phyloP scores from a whole-genome alignment of 225 moss, liverwort and hornwort species.

The Takakia lepidozioides region DNA sequence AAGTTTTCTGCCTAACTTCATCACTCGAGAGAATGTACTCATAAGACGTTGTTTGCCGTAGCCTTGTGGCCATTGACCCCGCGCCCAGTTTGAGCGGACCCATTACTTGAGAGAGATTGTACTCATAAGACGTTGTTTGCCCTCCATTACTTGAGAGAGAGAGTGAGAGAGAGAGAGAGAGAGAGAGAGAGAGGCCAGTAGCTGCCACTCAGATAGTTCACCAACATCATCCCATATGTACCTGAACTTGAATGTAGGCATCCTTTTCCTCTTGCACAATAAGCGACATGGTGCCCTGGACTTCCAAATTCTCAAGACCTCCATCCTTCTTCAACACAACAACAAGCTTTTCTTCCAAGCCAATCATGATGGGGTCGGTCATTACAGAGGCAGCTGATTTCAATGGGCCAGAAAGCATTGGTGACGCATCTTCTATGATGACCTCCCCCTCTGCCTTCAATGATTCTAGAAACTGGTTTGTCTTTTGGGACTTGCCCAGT shows the following conservation, averaged over 20 bases:
- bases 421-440: slow-evolving; percentile 76
- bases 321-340: slow-evolving; percentile 85
- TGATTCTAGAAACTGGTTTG: slow-evolving; percentile 91
- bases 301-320: slow-evolving; percentile 89
- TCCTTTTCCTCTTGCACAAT: slow-evolving; percentile 88
- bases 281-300: slow-evolving; percentile 83
- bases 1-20: too few species aligned
- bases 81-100: too few species aligned
- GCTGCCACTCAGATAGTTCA: too few species aligned
- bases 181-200: too few species aligned
- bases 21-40: too few species aligned
- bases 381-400: slow-evolving; percentile 34
- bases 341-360: slow-evolving; percentile 79
- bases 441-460: slow-evolving; percentile 94
- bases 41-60: too few species aligned
- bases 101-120: too few species aligned
- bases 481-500: slow-evolving; percentile 94
- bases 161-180: too few species aligned
- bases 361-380: slow-evolving; percentile 71
- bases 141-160: too few species aligned
- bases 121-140: too few species aligned
- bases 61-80: too few species aligned
- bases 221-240: too few species aligned
- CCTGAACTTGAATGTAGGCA: slow-evolving; percentile 75
- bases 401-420: slow-evolving; percentile 63